Evolutionary conservation across 176 grass and related monocot species (phyloP), one percentile per base, ranked within the genome.

Genomic region (Urochloa ruziziensis): DNA sequence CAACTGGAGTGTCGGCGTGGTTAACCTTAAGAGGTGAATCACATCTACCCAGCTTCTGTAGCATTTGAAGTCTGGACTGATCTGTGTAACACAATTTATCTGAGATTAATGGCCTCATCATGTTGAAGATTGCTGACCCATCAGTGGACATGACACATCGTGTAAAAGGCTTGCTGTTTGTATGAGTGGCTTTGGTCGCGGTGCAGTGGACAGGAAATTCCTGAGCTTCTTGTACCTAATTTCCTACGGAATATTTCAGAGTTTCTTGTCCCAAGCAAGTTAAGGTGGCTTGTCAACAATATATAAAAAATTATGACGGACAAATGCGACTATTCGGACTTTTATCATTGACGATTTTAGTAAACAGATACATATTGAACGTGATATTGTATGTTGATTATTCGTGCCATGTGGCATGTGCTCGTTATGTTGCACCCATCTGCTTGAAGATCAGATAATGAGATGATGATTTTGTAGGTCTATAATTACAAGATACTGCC

Each of bases 1-100:
- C 75, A 70, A 34, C 88, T 98, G 9, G 96, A 95, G 80, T 91
- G 64, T 70, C 93, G 79, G 78, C 93, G 79, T 47, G 93, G 96
- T 77, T 94, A 75, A 61, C 73, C 39, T 40, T 60, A 35, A 15
- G 15, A 65, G n/a, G 47, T 27, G 29, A 35, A 30, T 60, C 16
- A 54, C 59, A 59, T 48, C 36, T 21, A 40, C 15, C 11, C 25
- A 67, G 62, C 32, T 33, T 39, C 14, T 37, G 44, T 23, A 48
- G 47, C 21, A n/a, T 64, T 30, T 80, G 30, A 74, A n/a, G 36
- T 17, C 35, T 71, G n/a, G 12, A 72, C 47, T 78, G n/a, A 18
- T 84, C 27, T 42, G 36, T 73, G 18, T 80, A 72, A 73, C n/a
- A 10, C 44, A 21, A 25, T 67, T 74, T 84, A 30, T 74, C 6